Conservation (phyloP, 2,329 filamentous ascomycete species). For the Coniochaeta hoffmannii region DNA sequence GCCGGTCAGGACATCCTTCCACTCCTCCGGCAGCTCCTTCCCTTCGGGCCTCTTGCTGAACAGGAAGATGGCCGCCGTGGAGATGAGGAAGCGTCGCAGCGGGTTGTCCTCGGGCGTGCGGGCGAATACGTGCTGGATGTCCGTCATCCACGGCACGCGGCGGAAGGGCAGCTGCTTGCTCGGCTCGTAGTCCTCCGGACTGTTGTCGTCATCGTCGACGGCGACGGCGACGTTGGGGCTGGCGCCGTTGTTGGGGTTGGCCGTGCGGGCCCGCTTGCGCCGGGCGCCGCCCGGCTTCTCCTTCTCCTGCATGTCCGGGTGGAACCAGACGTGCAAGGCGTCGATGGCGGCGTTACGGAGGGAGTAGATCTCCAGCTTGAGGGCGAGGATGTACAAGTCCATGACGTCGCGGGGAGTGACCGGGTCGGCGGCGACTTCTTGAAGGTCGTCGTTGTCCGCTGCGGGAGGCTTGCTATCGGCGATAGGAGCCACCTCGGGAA, state of each 20-base stretch:
- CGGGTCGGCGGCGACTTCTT: constrained; percentile 11
- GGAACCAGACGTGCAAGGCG: constrained; percentile 15
- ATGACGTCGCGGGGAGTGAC: constrained; percentile 15
- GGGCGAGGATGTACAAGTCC: constrained; percentile 16
- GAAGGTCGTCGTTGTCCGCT: not conserved
- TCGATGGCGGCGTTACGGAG: constrained; percentile 16
- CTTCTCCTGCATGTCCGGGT: constrained; percentile 4
- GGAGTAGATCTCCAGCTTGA: constrained; percentile 11
- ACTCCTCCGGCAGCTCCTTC: constrained; percentile 8
- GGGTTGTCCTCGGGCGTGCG: constrained; percentile 10
- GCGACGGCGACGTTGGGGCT: not conserved
- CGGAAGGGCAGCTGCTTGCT: not conserved
- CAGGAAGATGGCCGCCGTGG: constrained; percentile 11
- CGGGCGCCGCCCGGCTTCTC: too few relatives aligned
- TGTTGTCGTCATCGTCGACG: not conserved
- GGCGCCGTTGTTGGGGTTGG: not conserved
- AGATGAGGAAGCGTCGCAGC: constrained; percentile 15
- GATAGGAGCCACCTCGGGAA: not conserved
- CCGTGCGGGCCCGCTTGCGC: too few relatives aligned
- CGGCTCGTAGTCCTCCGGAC: constrained; percentile 3
- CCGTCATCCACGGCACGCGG: constrained; percentile 10
- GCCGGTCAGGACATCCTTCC: constrained; percentile 8
- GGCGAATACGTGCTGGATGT: constrained; percentile 15
- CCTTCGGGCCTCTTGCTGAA: constrained; percentile 9
- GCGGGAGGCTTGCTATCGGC: not conserved